These are phyloP conservation scores for Hortiboletus rubellus DNA, from an alignment of 1,284 basidiomycete species.

Conservation along the genomic window DNA sequence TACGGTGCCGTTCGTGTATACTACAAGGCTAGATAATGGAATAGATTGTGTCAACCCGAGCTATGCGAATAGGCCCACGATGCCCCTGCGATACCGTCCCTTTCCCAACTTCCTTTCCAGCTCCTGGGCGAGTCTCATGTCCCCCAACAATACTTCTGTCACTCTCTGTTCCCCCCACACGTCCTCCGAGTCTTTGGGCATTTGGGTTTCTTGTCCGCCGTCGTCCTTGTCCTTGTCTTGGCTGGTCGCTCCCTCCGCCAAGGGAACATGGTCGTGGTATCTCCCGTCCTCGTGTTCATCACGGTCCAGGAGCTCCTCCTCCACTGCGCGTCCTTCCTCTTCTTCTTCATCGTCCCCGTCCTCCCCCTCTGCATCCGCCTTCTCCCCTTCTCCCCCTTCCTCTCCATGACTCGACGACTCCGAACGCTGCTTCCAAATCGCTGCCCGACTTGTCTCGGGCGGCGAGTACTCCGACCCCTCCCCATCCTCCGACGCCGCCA, in stretches of 20 bases:
- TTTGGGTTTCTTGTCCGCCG: neutral
- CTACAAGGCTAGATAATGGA: neutral
- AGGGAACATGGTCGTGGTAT: constrained; percentile 1
- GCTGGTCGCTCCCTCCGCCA: too few relatives aligned
- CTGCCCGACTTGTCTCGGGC: constrained; percentile 31
- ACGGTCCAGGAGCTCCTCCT: constrained; percentile 8
- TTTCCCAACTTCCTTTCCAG: constrained; percentile 22
- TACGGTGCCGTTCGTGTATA: neutral
- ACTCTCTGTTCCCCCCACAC: neutral
- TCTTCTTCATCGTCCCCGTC: neutral
- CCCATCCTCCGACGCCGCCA: constrained; percentile 18
- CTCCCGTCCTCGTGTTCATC: neutral
- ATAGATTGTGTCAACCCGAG: neutral
- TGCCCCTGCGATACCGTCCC: constrained; percentile 4
- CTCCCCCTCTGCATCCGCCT: neutral
- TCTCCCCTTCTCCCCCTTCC: neutral
- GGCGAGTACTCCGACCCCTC: constrained; percentile 30
- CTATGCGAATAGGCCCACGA: constrained; percentile 17
- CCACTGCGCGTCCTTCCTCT: constrained; percentile 16
- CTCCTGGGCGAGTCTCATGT: constrained; percentile 7
- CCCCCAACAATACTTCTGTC: neutral
- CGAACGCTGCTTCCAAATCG: constrained; percentile 27
- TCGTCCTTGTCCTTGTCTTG: neutral
- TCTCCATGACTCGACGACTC: neutral
- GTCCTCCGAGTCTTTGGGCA: neutral